Evolutionary conservation across 2,329 filamentous ascomycete genomes (phyloP), one percentile per base, ranked within the genome.

Genomic region (Colletotrichum sp.): DNA sequence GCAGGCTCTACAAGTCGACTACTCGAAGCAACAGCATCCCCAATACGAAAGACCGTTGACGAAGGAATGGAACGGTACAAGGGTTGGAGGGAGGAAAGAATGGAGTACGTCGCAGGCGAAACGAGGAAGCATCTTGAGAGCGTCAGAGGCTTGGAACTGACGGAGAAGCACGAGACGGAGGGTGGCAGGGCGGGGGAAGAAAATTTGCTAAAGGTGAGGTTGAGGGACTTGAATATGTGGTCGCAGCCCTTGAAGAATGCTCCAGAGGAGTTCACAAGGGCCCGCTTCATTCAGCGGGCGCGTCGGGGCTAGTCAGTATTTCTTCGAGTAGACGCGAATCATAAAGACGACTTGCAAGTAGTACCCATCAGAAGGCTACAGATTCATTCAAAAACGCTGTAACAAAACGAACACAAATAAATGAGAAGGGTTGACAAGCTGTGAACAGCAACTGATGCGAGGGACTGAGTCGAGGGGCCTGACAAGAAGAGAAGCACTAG

Each of bases 101-200:
- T 93, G 72, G 91, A 94, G 79, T 99, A 99, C 83, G 92, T 99
- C 65, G 96, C 98, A 85, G 90, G 90, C 70, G 93, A 96, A 80
- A 95, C 95, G 67, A 88, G 92, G 79, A 90, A 94, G 76, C 95
- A 98, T 82, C 87, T 98, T 52, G 95, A 98, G 85, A 89, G 86
- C 32, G 88, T 92, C 59, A 88, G 92, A 62, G 94, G 94, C 0
- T 85, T 96, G 73, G 93, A 95, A 80, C 83, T 94, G 85, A 90
- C 75, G 92, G 92, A 13, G 92, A 92, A 80, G 89, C 93, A 64
- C 88, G 90, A 75, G 92, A 93, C 80, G 92, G 92, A 12, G 91
- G 16, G 15, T 36, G 34, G 15, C 15, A 36, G 34, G 34, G 34
- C 34, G 15, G 3, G 34, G 34, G 15, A 36, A 36, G 34, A 36